Base-by-base conservation (phyloP, 1,284 basidiomycete genomes). In the Microbotryum scabiosae region DNA sequence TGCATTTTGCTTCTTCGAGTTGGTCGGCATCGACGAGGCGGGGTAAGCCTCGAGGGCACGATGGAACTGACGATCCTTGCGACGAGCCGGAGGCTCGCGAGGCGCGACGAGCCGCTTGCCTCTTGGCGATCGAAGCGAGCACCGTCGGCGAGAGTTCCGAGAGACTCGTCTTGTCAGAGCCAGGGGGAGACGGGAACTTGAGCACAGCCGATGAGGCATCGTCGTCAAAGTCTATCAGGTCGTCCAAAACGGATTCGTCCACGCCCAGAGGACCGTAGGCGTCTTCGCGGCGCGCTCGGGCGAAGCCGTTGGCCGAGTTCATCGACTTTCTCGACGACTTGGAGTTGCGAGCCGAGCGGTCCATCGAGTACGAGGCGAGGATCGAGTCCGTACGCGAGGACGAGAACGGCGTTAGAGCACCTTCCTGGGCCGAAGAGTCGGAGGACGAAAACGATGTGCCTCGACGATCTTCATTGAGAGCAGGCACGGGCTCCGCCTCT, bases 251-350 rank as follows among this genome's bases (percentile, higher is more conserved):
- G 36, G 36, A 41, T 41, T 41, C 36, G 36, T 41, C 36, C 14
- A 41, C 16, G 14, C 36, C 36, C 12, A 41, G 36, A 41, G 36
- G 36, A 18, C 36, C 36, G 36, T 18, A 41, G 36, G 36, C 21
- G 12, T 26, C 26, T 8, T 44, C 26, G 4, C 59, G 61, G 4
- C 63, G 63, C 0, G 63, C 14, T 5, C 63, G 61, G 53, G 63
- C 59, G 0, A 55, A 48, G 48, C 62, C 60, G 36, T 61, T 43
- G 14, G 59, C 60, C 1, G 51, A 45, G 43, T 59, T n/a, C 7
- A 44, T 26, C n/a, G 25, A 49, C 32, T 45, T 14, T 5, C 26
- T 12, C 14, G 18, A 8, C 9, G 26, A 8, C 46, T 20, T 2
- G 9, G 3, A 26, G 32, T 21, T 14, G 30, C 57, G 20, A 54